These are phyloP conservation scores for Aureococcus anophagefferens DNA, from an alignment of 108 stramenopile genomes.

Conservation along the genomic window DNA sequence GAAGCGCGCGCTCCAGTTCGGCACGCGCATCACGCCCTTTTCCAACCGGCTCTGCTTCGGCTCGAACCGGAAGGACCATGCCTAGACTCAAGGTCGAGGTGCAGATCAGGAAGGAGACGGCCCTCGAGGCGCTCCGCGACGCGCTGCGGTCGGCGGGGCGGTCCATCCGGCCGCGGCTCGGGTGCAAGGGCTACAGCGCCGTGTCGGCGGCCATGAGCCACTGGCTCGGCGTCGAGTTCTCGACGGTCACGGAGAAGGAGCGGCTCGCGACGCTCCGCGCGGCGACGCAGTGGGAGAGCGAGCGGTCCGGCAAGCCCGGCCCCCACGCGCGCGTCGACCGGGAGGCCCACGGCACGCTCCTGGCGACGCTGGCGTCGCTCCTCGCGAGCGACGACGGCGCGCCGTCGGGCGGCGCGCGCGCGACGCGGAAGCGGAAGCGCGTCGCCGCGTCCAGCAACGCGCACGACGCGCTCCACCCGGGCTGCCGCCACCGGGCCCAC, in stretches of 20 bases:
- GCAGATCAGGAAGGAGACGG: not conserved
- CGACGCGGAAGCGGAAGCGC: too few relatives aligned
- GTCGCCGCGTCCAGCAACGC: too few relatives aligned
- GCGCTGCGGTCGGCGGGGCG: not conserved
- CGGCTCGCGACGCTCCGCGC: not conserved
- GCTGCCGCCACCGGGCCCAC: not conserved
- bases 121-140: not conserved
- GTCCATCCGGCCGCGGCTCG: not conserved
- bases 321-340: not conserved
- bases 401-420: too few relatives aligned
- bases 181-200: not conserved
- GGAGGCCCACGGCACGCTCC: too few relatives aligned
- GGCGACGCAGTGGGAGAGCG: not conserved
- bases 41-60: constrained; percentile 69
- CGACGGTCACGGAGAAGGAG: not conserved
- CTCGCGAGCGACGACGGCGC: too few relatives aligned
- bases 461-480: too few relatives aligned
- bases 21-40: constrained; percentile 72
- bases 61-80: constrained; percentile 43
- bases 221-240: not conserved
- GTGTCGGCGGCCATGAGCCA: not conserved
- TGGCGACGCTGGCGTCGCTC: too few relatives aligned
- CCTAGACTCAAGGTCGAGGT: not conserved
- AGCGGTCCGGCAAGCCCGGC: not conserved
- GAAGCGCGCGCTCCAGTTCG: constrained; percentile 92